Evolutionary conservation across 2,329 filamentous ascomycete genomes (phyloP).

Genomic region (Dendryphion nanum): DNA sequence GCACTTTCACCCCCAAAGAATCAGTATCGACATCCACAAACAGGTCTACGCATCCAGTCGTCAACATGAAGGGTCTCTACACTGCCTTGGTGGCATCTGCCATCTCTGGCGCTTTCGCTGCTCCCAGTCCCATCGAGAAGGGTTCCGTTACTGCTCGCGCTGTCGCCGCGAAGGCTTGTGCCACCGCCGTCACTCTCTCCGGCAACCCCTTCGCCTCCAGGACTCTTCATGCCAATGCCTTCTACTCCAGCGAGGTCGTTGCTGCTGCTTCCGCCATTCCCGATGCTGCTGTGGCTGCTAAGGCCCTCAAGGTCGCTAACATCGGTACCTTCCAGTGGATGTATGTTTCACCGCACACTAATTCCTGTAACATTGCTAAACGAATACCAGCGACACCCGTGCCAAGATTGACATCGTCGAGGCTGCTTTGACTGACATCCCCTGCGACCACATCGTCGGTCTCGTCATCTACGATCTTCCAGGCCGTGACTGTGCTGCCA

Average conservation of each 20-base stretch:
- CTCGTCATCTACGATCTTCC: conserved; percentile 66
- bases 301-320: conserved; percentile 47
- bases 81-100: conserved; percentile 33
- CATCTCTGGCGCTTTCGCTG: conserved; percentile 34
- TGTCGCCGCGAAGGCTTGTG: conserved; percentile 27
- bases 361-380: conserved; percentile 3
- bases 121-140: conserved; percentile 31
- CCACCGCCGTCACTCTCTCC: conserved; percentile 38
- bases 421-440: conserved; percentile 50
- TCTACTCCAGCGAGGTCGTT: conserved; percentile 54
- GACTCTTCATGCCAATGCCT: conserved; percentile 53
- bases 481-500: conserved; percentile 63
- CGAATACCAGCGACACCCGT: conserved; percentile 48
- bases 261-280: conserved; percentile 59
- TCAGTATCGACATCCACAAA: conserved; percentile 18
- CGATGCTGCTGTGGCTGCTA: conserved; percentile 51
- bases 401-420: conserved; percentile 50
- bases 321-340: conserved; percentile 56
- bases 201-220: conserved; percentile 56
- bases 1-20: conserved; percentile 9
- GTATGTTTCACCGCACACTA: conserved; percentile 39
- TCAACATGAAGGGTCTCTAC: conserved; percentile 37
- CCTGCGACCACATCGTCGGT: conserved; percentile 49
- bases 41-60: conserved; percentile 15
- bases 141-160: conserved; percentile 33